Evolutionary conservation across 2,329 filamentous ascomycete species (phyloP), one percentile per base, ranked within the genome.

Genomic region (Sarocladiaceae sp.): DNA sequence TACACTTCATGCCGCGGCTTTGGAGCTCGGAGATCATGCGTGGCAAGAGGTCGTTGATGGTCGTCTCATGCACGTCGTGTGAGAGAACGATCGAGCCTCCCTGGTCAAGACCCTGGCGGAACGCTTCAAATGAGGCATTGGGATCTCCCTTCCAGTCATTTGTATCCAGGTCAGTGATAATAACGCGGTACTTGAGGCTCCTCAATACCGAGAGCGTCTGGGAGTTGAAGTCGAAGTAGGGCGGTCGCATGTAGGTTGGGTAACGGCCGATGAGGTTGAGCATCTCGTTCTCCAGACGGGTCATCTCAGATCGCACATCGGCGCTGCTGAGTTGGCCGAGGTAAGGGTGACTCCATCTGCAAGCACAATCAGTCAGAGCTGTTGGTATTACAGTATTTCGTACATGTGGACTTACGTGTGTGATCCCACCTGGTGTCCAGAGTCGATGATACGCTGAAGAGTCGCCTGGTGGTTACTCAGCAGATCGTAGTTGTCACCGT

Each of bases 121-220:
- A 63, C 41, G 35, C 48, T 10, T 49, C 52, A 48, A 73, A 62
- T 47, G 65, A 68, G 50, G 65, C 67, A 43, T 70, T 58, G 7
- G 69, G 63, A 16, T 58, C 58, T 43, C 65, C 61, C 50, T 72
- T 60, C 55, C 74, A 78, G 56, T 78, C 74, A 41, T 74, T 66
- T 16, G 75, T 78, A 55, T 79, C 75, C 29, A 78, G 61, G 53
- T 76, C 69, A 53, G 74, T 74, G 55, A 74, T 72, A 47, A 69
- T 66, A 51, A 76, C 58, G 50, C 76, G 69, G 58, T 76, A 77
- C 32, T 67, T 68, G 7, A 76, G 50, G 32, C 46, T 49, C 20
- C 51, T 57, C 47, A 65, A 50, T 43, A 60, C 57, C 11, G 48
- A 43, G 41, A 62, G 48, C 44, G 59, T 59, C 2, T 44, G 53